A percentile compares a stretch with the other conserved stretches of the same genome.
phyloP scores from a whole-genome alignment of 768 basidiomycete species.

The Pisolithus sp. region DNA sequence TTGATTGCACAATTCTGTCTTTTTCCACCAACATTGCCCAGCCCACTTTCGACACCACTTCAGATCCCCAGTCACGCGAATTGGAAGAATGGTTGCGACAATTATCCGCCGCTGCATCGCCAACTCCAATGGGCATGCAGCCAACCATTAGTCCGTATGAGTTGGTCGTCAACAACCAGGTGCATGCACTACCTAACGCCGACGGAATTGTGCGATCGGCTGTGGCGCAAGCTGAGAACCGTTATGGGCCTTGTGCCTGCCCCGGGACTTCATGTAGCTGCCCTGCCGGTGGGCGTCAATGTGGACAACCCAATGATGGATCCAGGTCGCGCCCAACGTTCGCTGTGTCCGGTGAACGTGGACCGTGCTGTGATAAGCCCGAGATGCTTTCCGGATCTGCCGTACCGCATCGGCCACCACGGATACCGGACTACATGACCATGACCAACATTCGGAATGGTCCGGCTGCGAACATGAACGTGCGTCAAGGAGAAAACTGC shows the following conservation, averaged over 20 bases:
- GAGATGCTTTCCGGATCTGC: constrained; percentile 8
- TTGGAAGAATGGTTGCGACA: constrained; percentile 65
- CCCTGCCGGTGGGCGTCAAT: constrained; percentile 25
- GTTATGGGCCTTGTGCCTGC: constrained; percentile 32
- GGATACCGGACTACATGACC: constrained; percentile 28
- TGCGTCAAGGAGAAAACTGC: constrained; percentile 17
- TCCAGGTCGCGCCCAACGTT: constrained; percentile 20
- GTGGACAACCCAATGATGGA: constrained; percentile 19
- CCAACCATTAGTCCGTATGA: constrained; percentile 27
- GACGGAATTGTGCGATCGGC: constrained; percentile 6
- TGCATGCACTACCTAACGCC: constrained; percentile 8
- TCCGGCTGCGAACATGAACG: constrained; percentile 16
- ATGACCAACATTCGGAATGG: constrained; percentile 28
- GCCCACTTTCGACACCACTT: constrained; percentile 36
- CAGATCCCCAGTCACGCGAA: constrained; percentile 37
- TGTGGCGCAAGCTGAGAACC: constrained; percentile 19
- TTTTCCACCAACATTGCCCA: constrained; percentile 38
- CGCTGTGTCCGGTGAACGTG: constrained; percentile 31
- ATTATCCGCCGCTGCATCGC: constrained; percentile 23
- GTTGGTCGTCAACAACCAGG: constrained; percentile 13
- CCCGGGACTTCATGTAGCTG: constrained; percentile 28
- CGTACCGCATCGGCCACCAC: constrained; percentile 13
- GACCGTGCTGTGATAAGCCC: constrained; percentile 10
- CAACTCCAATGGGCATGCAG: constrained; percentile 15
- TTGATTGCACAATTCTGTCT: constrained; percentile 58